phyloP scores from a whole-genome alignment of 1,139 yeast genomes.

The Blastobotrys aristatus region DNA sequence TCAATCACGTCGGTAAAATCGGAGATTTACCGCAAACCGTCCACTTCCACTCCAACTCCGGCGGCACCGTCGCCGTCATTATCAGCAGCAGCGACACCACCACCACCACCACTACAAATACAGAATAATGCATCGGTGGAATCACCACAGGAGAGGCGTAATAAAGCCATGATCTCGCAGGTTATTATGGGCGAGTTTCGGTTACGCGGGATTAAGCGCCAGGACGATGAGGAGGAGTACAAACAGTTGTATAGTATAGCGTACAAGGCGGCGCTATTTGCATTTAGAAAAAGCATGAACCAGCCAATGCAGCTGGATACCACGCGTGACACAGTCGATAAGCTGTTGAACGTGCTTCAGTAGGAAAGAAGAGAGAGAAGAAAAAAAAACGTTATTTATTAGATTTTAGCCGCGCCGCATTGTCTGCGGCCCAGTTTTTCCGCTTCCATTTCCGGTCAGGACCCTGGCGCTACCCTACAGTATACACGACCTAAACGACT shows the following conservation, averaged over 20 bases:
- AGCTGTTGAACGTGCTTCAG: constrained; percentile 20
- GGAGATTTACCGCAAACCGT: constrained; percentile 1
- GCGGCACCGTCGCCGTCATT: neutral
- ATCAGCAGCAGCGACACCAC: neutral
- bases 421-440: too few species aligned
- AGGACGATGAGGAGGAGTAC: constrained; percentile 27
- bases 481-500: too few species aligned
- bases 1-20: neutral
- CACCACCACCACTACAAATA: too few species aligned
- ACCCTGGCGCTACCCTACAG: too few species aligned
- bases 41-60: neutral
- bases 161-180: constrained; percentile 25
- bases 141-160: constrained; percentile 14
- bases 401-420: too few species aligned
- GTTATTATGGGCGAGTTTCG: constrained; percentile 33
- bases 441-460: too few species aligned
- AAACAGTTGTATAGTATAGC: constrained; percentile 28
- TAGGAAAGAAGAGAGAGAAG: neutral
- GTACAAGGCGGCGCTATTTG: constrained; percentile 26
- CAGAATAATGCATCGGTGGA: neutral
- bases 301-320: constrained; percentile 17
- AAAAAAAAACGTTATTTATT: too few species aligned
- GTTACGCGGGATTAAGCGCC: constrained; percentile 28
- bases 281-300: constrained; percentile 23
- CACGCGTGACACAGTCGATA: constrained; percentile 26